Evolutionary conservation across 768 basidiomycete genomes (phyloP), one percentile per base, ranked within the genome.

Genomic region (Leccinum longicurvipes): DNA sequence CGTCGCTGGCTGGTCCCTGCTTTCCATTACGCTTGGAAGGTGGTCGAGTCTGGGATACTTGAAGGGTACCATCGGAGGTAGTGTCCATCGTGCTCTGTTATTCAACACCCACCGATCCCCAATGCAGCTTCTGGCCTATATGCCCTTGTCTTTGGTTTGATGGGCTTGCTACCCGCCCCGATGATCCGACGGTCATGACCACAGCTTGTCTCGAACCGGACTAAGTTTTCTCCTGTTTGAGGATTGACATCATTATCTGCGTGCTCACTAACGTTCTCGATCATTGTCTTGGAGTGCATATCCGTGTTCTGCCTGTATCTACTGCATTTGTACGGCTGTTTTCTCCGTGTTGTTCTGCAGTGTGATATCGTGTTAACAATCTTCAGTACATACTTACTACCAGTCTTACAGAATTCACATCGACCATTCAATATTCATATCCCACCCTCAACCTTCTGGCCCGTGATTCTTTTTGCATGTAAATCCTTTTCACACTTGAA

Each of bases 161-260:
- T 91, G 54, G 89, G 88, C 3, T 75, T 91, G 21, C 72, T 91
- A 50, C 86, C 88, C 14, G 80, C 81, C 24, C 87, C 87, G 12
- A 80, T 76, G 68, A 73, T 79, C 51, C 75, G 79, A 76, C 73
- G 74, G 19, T 63, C 66, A 34, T 76, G 57, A 68, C 55, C 76
- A 76, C 9, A 74, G 77, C 12, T 76, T 76, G 51, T 70, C 27
- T 28, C 19, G 10, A 12, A 15, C 19, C 15, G 6, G 28, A 47
- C 50, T 32, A 23, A 25, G 14, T 25, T 8, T 32, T 42, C 19
- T 15, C 41, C 28, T 11, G 8, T 41, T 60, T 21, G 42, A 32
- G 21, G 32, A 21, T 42, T 14, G 4, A 3, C 19, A 44, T 44
- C 32, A 28, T 51, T 36, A 31, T 47, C 19, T 36, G 47, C 47